These are phyloP conservation scores for Daedaleopsis sinensis DNA, from an alignment of 768 basidiomycete genomes.

Conservation along the genomic window DNA sequence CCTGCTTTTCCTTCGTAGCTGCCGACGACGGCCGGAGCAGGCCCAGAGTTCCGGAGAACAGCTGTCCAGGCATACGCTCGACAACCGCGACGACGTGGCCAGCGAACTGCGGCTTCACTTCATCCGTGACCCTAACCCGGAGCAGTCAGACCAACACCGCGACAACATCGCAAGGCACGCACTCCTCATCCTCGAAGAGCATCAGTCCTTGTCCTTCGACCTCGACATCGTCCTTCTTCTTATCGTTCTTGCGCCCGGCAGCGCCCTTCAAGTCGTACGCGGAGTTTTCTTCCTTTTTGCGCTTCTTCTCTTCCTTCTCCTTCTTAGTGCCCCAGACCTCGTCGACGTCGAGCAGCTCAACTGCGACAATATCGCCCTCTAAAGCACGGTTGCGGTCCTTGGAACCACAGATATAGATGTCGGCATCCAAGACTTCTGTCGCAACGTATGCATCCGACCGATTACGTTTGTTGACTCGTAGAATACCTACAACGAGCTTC, in stretches of 20 bases:
- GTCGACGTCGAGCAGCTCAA: slow-evolving; percentile 96
- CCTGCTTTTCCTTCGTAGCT: slow-evolving; percentile 98
- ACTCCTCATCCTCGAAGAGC: slow-evolving; percentile 98
- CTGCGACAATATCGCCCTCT: slow-evolving; percentile 97
- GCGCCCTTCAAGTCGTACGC: slow-evolving; percentile 85
- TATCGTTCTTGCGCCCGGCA: slow-evolving; percentile 88
- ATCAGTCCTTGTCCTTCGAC: slow-evolving; percentile 98
- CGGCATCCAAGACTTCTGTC: slow-evolving; percentile 96
- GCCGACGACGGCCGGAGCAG: slow-evolving; percentile 94
- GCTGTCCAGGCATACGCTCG: slow-evolving; percentile 97
- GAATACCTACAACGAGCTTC: slow-evolving; percentile 94
- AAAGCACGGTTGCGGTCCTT: slow-evolving; percentile 98
- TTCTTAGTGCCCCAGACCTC: slow-evolving; percentile 99
- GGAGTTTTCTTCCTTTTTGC: slow-evolving; percentile 99
- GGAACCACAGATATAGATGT: slow-evolving; percentile 98
- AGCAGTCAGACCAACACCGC: slow-evolving; percentile 14
- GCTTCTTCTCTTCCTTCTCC: slow-evolving; percentile 99
- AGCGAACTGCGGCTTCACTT: slow-evolving; percentile 96
- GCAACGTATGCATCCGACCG: slow-evolving; percentile 98
- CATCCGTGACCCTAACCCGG: slow-evolving; percentile 82
- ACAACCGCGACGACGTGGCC: slow-evolving; percentile 99
- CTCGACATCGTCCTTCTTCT: slow-evolving; percentile 99
- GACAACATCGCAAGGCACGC: slow-evolving; percentile 28
- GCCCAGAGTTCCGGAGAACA: slow-evolving; percentile 97
- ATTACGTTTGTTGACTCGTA: slow-evolving; percentile 98